phyloP scores from a whole-genome alignment of 345 rosid species.

The Reutealis trisperma region DNA sequence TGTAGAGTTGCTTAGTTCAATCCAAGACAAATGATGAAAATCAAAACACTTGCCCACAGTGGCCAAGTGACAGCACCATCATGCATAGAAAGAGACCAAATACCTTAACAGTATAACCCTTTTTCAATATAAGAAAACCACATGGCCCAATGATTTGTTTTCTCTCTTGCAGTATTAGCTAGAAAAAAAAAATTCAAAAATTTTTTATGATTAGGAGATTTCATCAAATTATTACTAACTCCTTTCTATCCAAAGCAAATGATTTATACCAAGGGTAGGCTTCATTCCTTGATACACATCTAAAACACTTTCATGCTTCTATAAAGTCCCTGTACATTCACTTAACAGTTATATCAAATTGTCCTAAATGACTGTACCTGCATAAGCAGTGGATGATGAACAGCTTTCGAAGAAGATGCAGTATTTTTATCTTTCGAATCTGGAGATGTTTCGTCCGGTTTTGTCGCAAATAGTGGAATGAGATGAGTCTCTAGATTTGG shows the following conservation, averaged over 20 bases:
- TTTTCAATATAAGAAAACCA: not conserved
- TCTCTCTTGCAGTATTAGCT: not conserved
- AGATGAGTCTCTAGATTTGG: slow-evolving; percentile 92
- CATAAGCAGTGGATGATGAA: slow-evolving; percentile 86
- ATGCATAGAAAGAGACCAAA: not conserved
- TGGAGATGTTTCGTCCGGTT: slow-evolving; percentile 50
- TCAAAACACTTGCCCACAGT: not conserved
- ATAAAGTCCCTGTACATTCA: not conserved
- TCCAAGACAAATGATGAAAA: not conserved
- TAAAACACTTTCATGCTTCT: not conserved
- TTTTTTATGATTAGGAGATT: not conserved
- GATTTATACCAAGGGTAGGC: not conserved
- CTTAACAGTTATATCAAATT: not conserved
- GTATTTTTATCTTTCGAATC: slow-evolving; percentile 53
- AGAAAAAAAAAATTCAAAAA: not conserved
- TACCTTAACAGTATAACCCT: slow-evolving; percentile 7
- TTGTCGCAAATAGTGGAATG: slow-evolving; percentile 69
- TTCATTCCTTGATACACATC: not conserved
- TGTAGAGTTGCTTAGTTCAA: slow-evolving; percentile 4
- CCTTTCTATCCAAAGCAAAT: not conserved
- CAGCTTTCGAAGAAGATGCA: slow-evolving; percentile 48
- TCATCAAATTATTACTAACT: not conserved
- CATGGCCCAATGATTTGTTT: not conserved
- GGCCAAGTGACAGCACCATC: not conserved
- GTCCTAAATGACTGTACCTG: slow-evolving; percentile 49